Conservation (phyloP, 2,329 filamentous ascomycete species). For the Colletotrichum trifolii region DNA sequence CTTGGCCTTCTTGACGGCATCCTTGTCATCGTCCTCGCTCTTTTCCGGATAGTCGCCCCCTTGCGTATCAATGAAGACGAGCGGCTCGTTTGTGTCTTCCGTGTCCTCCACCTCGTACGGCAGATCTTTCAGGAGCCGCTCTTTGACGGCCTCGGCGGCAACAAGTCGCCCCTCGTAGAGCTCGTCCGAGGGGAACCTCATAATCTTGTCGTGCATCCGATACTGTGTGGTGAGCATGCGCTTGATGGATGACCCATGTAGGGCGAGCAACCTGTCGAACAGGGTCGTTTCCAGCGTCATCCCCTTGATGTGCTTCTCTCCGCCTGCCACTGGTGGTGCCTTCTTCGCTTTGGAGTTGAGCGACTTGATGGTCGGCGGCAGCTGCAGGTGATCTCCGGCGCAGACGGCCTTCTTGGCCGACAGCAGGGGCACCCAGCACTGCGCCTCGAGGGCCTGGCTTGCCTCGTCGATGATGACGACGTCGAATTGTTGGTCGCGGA, state of each 20-base stretch:
- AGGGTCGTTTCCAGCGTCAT: constrained; percentile 86
- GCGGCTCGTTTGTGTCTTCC: constrained; percentile 87
- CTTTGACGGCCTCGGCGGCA: constrained; percentile 82
- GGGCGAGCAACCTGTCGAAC: constrained; percentile 85
- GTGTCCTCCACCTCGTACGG: constrained; percentile 81
- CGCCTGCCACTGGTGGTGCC: constrained; percentile 42
- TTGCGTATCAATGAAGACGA: constrained; percentile 97
- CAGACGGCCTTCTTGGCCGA: constrained; percentile 86
- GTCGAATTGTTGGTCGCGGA: constrained; percentile 85
- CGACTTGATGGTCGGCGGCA: constrained; percentile 95
- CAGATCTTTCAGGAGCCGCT: constrained; percentile 79
- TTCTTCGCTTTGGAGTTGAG: constrained; percentile 63
- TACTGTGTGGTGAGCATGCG: constrained; percentile 97
- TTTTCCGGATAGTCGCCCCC: constrained; percentile 91
- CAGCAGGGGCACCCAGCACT: constrained; percentile 94
- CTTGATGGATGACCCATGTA: constrained; percentile 88
- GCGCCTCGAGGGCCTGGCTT: constrained; percentile 93
- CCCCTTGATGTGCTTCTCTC: constrained; percentile 56
- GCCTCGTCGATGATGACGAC: constrained; percentile 97
- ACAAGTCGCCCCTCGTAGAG: constrained; percentile 86
- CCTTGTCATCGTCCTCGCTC: constrained; percentile 76
- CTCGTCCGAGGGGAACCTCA: constrained; percentile 91
- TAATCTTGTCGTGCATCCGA: constrained; percentile 96
- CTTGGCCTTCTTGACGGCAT: constrained; percentile 55
- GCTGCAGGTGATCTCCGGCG: constrained; percentile 92